These are phyloP conservation scores for Papiliotrema terrestris DNA, from an alignment of 1,284 basidiomycete species.

Conservation along the genomic window DNA sequence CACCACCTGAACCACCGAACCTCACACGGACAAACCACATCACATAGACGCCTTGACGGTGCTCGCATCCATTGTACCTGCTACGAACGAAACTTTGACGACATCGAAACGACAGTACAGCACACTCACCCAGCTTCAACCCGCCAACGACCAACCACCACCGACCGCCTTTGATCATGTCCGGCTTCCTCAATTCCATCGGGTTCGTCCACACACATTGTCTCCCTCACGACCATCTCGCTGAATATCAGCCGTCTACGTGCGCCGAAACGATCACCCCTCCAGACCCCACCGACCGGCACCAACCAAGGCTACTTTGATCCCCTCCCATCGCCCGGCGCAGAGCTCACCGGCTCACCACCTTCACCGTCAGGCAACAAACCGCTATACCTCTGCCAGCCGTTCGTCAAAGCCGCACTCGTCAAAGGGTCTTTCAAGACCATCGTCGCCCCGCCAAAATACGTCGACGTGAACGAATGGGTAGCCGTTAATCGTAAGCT, in stretches of 20 bases:
- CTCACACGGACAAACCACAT: not conserved
- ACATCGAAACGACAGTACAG: not conserved
- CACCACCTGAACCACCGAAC: not conserved
- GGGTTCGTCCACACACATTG: slow-evolving; percentile 26
- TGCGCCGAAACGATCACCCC: slow-evolving; percentile 43
- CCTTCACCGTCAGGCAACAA: slow-evolving; percentile 25
- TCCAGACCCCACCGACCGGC: slow-evolving; percentile 17
- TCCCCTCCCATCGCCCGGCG: slow-evolving; percentile 38
- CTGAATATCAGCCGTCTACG: slow-evolving; percentile 39
- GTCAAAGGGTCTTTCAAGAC: slow-evolving; percentile 99
- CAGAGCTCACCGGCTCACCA: slow-evolving; percentile 23
- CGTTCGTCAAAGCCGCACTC: slow-evolving; percentile 92
- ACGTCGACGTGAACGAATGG: slow-evolving; percentile 98
- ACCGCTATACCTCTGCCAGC: slow-evolving; percentile 85
- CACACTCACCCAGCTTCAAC: not conserved
- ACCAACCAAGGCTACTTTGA: slow-evolving; percentile 33
- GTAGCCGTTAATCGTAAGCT: slow-evolving; percentile 89
- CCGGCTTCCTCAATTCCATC: slow-evolving; percentile 46
- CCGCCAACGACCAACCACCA: not conserved
- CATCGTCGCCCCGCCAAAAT: slow-evolving; percentile 95
- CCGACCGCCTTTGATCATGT: slow-evolving; percentile 21
- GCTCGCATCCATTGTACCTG: too few species aligned
- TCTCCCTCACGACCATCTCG: not conserved
- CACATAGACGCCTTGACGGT: slow-evolving; percentile 1
- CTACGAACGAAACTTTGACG: not conserved